Conservation (phyloP, 805 yeast genomes). For the Hanseniaspora vineae region DNA sequence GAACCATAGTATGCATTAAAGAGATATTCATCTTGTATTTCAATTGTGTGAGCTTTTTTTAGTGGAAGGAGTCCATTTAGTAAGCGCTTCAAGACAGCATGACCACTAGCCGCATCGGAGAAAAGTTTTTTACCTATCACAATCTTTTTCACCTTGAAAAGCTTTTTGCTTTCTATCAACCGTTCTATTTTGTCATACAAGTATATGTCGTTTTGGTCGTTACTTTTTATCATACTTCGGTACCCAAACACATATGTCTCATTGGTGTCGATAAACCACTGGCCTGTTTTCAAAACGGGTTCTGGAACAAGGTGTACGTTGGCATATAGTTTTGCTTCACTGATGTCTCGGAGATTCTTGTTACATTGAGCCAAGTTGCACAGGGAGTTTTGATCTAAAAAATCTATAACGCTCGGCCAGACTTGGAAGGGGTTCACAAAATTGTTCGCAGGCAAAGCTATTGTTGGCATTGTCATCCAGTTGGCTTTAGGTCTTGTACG, state of each 20-base stretch:
- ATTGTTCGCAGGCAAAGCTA: background rate
- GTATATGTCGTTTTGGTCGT: constrained; percentile 26
- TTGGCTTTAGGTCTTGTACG: too few species aligned
- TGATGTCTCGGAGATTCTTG: constrained; percentile 20
- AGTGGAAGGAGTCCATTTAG: constrained; percentile 14
- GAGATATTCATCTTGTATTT: constrained; percentile 11
- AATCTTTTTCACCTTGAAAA: constrained; percentile 23
- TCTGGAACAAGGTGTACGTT: constrained; percentile 25
- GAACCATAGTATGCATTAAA: constrained; percentile 8
- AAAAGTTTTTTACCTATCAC: constrained; percentile 23
- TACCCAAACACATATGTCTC: constrained; percentile 29
- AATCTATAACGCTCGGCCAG: constrained; percentile 10
- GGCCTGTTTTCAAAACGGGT: constrained; percentile 18
- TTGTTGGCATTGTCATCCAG: background rate
- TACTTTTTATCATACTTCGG: constrained; percentile 22
- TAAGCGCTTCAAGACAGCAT: constrained; percentile 7
- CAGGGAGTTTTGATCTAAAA: constrained; percentile 30
- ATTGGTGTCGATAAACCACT: constrained; percentile 24
- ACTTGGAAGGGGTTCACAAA: constrained; percentile 4
- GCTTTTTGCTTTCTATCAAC: constrained; percentile 26
- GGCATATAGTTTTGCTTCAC: constrained; percentile 25
- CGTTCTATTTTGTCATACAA: constrained; percentile 28
- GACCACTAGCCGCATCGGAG: constrained; percentile 13
- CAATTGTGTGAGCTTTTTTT: constrained; percentile 13
- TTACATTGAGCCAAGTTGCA: constrained; percentile 22